Conservation (phyloP, 352 stramenopile species). For the Elongisporangium undulatum region DNA sequence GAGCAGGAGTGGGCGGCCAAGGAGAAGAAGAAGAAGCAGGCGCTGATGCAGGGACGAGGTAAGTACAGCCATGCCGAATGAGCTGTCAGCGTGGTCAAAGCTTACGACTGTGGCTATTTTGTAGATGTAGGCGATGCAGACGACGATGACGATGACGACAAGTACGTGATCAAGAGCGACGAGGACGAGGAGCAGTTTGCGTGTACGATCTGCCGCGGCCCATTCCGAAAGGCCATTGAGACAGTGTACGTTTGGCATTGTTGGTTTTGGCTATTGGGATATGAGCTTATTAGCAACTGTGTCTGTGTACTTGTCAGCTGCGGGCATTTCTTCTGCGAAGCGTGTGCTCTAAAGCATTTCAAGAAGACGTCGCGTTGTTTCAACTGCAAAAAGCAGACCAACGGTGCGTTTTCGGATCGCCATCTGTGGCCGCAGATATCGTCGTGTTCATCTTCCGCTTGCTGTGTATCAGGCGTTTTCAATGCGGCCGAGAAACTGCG, state of each 20-base stretch:
- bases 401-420: slow-evolving; percentile 32
- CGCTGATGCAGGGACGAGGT: slow-evolving; percentile 47
- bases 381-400: slow-evolving; percentile 94
- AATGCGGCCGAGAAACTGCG: slow-evolving; percentile 85
- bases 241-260: slow-evolving; percentile 54
- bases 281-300: background rate
- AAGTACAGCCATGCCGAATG: no score
- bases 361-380: slow-evolving; percentile 87
- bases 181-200: slow-evolving; percentile 86
- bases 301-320: slow-evolving; percentile 45
- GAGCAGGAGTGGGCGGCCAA: slow-evolving; percentile 94
- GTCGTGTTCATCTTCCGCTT: background rate
- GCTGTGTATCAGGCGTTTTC: slow-evolving; percentile 61
- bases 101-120: slow-evolving; percentile 1
- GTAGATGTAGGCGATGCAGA: slow-evolving; percentile 38
- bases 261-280: no score
- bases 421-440: background rate
- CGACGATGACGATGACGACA: slow-evolving; percentile 56
- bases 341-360: slow-evolving; percentile 88
- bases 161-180: slow-evolving; percentile 62
- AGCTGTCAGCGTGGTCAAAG: slow-evolving; percentile 13
- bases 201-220: slow-evolving; percentile 93
- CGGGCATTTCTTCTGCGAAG: slow-evolving; percentile 95
- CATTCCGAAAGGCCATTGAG: slow-evolving; percentile 93
- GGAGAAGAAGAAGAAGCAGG: slow-evolving; percentile 86